Base-by-base conservation (phyloP, 495 filamentous ascomycete genomes). In the Trichoderma erinaceum region DNA sequence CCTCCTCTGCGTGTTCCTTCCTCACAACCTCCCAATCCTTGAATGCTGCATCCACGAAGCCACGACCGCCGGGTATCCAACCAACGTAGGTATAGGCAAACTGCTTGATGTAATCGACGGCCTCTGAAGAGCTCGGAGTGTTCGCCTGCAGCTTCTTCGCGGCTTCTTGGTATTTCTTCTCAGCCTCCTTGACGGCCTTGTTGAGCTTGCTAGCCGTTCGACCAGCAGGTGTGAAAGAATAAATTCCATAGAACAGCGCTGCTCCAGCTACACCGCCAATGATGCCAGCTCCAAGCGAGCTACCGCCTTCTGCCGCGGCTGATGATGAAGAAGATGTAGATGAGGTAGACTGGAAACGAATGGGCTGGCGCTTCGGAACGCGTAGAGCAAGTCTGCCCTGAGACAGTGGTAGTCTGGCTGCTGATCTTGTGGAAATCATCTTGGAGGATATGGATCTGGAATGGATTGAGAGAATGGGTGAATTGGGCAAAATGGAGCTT, bases 1-100 rank as follows among this genome's bases (percentile, higher is more conserved):
- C 86, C 71, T 90, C 88, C 0, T 85, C 79, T 7, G 79, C 78
- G 72, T 90, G 87, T 41, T 84, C 83, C 61, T 83, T 73, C 27
- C 82, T 79, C 41, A 90, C 78, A 18, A 78, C 78, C 35, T 89
- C 88, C 16, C 90, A 74, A 68, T 90, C 87, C 41, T 86, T 77
- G 72, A 91, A 90, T 3, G 80, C 82, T 2, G 76, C 75, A 71
- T 90, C 86, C 64, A 89, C 80, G 70, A 86, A 87, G 21, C 77
- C 74, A 13, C 81, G 80, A 4, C 81, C 88, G n/a, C 88, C 89
- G 4, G 89, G 89, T 41, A 91, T 82, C 78, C 87, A 87, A n/a
- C 73, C 78, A 3, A 86, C 85, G 69, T 90, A 90, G 16, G 83
- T 83, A 58, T 83, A 84, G 11, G 82, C 82, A 2, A 87, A 83